Evolutionary conservation across 2,329 filamentous ascomycete genomes (phyloP).

Genomic region (Zelopaecilomyces penicillatus): DNA sequence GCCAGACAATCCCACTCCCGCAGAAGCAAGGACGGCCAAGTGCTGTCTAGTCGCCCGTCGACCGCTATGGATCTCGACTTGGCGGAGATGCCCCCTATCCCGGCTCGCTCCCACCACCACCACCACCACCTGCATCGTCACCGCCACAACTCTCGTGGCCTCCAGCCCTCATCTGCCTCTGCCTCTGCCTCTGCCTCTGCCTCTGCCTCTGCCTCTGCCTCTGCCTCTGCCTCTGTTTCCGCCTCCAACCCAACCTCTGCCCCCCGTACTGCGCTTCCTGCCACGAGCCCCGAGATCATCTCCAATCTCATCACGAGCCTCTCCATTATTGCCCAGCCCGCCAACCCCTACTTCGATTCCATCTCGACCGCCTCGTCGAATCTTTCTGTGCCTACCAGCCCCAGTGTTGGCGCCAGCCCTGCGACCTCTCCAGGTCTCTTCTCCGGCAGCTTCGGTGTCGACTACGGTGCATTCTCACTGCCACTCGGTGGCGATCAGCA

Average conservation of each 20-base stretch:
- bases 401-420: slow-evolving; percentile 22
- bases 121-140: slow-evolving; percentile 10
- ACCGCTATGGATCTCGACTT: slow-evolving; percentile 21
- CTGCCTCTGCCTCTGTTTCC: neutral
- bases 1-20: too few relatives aligned
- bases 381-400: slow-evolving; percentile 31
- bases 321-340: slow-evolving; percentile 58
- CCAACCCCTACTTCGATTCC: slow-evolving; percentile 61
- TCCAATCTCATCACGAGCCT: slow-evolving; percentile 62
- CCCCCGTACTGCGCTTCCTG: slow-evolving; percentile 21
- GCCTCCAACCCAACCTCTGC: slow-evolving; percentile 3
- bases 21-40: neutral
- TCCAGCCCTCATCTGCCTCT: neutral
- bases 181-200: neutral
- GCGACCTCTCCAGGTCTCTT: slow-evolving; percentile 22
- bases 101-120: slow-evolving; percentile 15
- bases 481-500: slow-evolving; percentile 40
- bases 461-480: slow-evolving; percentile 59
- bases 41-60: slow-evolving; percentile 5
- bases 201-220: neutral
- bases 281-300: slow-evolving; percentile 61
- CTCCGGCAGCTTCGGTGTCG: slow-evolving; percentile 57
- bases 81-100: slow-evolving; percentile 24
- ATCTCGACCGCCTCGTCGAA: slow-evolving; percentile 34
- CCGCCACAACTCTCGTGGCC: neutral